These are phyloP conservation scores for Mycena capillaripes DNA, from an alignment of 768 basidiomycete species.

Conservation along the genomic window DNA sequence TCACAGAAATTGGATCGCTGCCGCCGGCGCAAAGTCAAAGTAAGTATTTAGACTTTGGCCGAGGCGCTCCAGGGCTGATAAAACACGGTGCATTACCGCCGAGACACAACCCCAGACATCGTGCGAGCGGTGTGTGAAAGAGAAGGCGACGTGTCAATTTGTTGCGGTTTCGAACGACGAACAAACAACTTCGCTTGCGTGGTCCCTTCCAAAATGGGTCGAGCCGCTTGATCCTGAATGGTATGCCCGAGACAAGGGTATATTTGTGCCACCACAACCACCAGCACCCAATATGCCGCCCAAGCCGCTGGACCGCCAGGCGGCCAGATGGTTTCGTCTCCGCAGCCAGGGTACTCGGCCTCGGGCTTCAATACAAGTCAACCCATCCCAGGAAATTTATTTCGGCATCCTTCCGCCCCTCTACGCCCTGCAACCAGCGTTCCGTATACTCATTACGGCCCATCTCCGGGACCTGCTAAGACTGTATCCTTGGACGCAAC, in stretches of 20 bases:
- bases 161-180: constrained; percentile 1
- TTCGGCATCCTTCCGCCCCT: background rate
- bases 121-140: constrained; percentile 29
- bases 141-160: constrained; percentile 24
- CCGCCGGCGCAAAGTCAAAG: background rate
- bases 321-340: background rate
- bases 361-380: background rate
- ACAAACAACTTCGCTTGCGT: background rate
- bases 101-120: constrained; percentile 9
- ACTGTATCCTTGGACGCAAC: constrained; percentile 30
- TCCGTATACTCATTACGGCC: constrained; percentile 25
- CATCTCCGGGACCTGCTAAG: constrained; percentile 28
- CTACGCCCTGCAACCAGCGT: background rate
- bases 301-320: background rate
- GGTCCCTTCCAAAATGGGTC: constrained; percentile 18
- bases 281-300: background rate
- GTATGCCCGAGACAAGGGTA: constrained; percentile 14
- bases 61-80: constrained; percentile 1
- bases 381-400: background rate
- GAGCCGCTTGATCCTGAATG: constrained; percentile 32
- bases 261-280: background rate
- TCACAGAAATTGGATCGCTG: constrained; percentile 21
- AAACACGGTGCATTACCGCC: constrained; percentile 9
- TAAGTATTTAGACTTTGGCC: background rate
- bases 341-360: background rate